A percentile compares a stretch with the other conserved stretches of the same genome.
phyloP scores from a whole-genome alignment of 495 filamentous ascomycete genomes.

The Parachaetomium inaequale region DNA sequence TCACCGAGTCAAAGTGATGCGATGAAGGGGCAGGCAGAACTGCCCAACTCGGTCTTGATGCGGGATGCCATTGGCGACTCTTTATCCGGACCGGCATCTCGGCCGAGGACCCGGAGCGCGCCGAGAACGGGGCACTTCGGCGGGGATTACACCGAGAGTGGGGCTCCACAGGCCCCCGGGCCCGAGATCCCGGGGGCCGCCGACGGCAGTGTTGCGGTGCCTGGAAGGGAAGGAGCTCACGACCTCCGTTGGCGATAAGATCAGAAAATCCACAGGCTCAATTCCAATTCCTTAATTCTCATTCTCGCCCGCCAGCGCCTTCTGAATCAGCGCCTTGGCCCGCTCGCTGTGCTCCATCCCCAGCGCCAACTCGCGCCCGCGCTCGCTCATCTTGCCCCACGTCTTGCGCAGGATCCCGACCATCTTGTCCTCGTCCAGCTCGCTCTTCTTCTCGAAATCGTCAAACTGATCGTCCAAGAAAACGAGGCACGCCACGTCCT shows the following conservation, averaged over 20 bases:
- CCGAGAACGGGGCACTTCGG: slow-evolving; percentile 8
- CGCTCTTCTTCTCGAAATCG: slow-evolving; percentile 57
- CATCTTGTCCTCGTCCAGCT: slow-evolving; percentile 69
- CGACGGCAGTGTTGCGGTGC: too few species aligned
- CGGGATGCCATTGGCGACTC: background rate
- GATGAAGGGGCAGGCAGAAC: too few species aligned
- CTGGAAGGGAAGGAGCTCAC: too few species aligned
- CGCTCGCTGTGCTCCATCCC: slow-evolving; percentile 59
- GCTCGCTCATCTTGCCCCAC: slow-evolving; percentile 75
- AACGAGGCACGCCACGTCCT: slow-evolving; percentile 82
- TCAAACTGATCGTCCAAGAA: slow-evolving; percentile 84
- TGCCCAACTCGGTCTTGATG: too few species aligned
- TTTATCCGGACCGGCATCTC: background rate
- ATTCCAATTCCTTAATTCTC: too few species aligned
- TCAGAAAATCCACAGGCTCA: too few species aligned
- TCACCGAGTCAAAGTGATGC: too few species aligned
- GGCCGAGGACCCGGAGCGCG: background rate
- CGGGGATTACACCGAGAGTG: slow-evolving; percentile 15
- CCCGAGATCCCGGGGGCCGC: too few species aligned
- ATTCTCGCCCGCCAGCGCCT: slow-evolving; percentile 48
- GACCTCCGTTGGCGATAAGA: too few species aligned
- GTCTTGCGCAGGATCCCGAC: slow-evolving; percentile 72
- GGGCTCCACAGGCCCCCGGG: too few species aligned
- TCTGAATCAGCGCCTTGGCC: slow-evolving; percentile 56
- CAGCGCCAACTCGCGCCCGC: slow-evolving; percentile 64